These are phyloP conservation scores for Scheffersomyces spartinae DNA, from an alignment of 805 yeast species.

Conservation along the genomic window DNA sequence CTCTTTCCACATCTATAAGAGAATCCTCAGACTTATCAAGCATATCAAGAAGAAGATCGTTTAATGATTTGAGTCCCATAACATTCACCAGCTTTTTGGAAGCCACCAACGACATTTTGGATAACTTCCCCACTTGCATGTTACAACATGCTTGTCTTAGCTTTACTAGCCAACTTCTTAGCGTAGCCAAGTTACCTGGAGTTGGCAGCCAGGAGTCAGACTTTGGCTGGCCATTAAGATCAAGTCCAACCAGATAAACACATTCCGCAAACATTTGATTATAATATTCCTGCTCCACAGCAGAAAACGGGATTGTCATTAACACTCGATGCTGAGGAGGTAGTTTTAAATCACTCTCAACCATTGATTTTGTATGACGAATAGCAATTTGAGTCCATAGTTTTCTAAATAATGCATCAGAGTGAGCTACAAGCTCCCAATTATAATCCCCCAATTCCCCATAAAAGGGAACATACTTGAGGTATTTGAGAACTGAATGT, in stretches of 20 bases:
- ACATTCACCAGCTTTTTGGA: no score
- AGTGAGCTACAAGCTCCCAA: slow-evolving; percentile 23
- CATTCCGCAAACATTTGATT: slow-evolving; percentile 53
- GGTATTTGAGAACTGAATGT: slow-evolving; percentile 56
- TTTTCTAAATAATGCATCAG: slow-evolving; percentile 13
- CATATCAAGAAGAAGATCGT: slow-evolving; percentile 59
- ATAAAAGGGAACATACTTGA: slow-evolving; percentile 57
- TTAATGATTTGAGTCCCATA: slow-evolving; percentile 34
- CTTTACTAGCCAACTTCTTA: slow-evolving; percentile 59
- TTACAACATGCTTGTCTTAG: slow-evolving; percentile 79
- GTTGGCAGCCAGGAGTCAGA: slow-evolving; percentile 39
- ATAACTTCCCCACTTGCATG: slow-evolving; percentile 34
- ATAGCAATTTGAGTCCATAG: slow-evolving; percentile 48
- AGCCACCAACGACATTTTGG: no score
- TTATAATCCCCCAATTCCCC: slow-evolving; percentile 24
- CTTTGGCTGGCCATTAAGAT: slow-evolving; percentile 39
- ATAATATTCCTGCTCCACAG: slow-evolving; percentile 80
- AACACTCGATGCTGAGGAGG: slow-evolving; percentile 72
- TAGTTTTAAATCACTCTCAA: slow-evolving; percentile 58
- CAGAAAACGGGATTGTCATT: slow-evolving; percentile 63
- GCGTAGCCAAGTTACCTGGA: slow-evolving; percentile 24
- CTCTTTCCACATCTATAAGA: slow-evolving; percentile 37
- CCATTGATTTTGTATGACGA: slow-evolving; percentile 80
- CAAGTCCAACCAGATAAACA: slow-evolving; percentile 41
- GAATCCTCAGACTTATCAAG: slow-evolving; percentile 42